Base-by-base conservation (phyloP, 345 rosid genomes). In the Murraya paniculata region DNA sequence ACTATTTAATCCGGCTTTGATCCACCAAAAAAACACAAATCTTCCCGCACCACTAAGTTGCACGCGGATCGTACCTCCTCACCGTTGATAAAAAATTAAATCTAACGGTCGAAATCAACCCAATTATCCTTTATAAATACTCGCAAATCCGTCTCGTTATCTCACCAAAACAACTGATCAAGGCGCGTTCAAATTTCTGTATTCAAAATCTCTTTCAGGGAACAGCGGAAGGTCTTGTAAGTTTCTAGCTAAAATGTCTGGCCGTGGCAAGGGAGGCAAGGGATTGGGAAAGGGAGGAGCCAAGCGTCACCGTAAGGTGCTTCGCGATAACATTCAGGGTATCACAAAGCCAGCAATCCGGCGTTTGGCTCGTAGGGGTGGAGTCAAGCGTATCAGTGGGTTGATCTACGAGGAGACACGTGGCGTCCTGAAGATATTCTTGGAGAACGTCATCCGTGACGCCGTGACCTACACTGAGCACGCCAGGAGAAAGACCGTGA, bases 261-360 rank as follows among this genome's bases (percentile, higher is more conserved):
- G 92, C 0, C 87, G 90, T 57, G 92, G 92, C 58, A 89, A 89
- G 85, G 92, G 92, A 48, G 92, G 92, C 0, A 89, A 89, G 82
- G 92, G 92, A 0, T 72, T 89, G 79, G 92, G 92, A 0, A 89
- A 89, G 65, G 92, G 92, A 59, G 92, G 92, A 59, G 92, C 90
- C 0, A 89, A 89, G 45, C 74, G 92, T 31, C 92, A 89, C 38
- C 79, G 89, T 18, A 89, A 89, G 83, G 92, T 89, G 1, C 82
- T 89, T 11, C 77, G 92, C 1, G 92, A 89, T 67, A 89, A 89
- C 84, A 89, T 89, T 58, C 92, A 89, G 83, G 90, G 91, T 2
- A 89, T 87, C 81, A 86, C 89, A 0, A 84, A 86, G 61, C 89
- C 87, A 1, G 89, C 89, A 9, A 85, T 87, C 22, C 82, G 91